Evolutionary conservation across 139 green algal genomes (phyloP), one percentile per base, ranked within the genome.

Genomic region (Chlorella sp.): DNA sequence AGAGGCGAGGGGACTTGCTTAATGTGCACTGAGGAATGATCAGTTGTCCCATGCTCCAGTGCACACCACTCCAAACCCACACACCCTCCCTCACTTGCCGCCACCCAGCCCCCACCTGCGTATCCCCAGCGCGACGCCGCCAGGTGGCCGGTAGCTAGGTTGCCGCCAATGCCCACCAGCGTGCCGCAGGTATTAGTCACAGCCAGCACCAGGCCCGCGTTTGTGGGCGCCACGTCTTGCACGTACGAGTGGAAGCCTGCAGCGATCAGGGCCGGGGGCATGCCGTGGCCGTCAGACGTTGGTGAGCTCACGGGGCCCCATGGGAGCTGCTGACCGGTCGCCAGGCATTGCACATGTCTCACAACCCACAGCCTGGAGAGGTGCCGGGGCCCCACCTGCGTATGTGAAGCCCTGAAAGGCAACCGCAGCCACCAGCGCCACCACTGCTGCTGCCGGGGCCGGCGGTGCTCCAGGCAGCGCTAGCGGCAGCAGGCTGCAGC

Each of bases 171-270:
- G 9, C 94, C 94, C 17, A 86, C 85, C 32, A 87, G 22, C 7
- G 92, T 95, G 77, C 84, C 86, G 58, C 85, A 92, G n/a, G 77
- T 94, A 87, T 96, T 96, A 51, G 93, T 96, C n/a, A 95, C 56
- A 58, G 90, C 91, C 34, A 94, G 88, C 70, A 96, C 46, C 48
- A 85, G 80, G 26, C 77, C 77, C 24, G 77, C 62, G 60, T 17
- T 34, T 4, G 2, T 19, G 68, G 86, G 75, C 8, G 89, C 86
- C 51, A 96, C 91, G 67, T 94, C 91, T 68, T 93, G 92, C 65
- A 95, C 80, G 64, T 96, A 94, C 3, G 91, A 78, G 76, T 96
- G 93, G 82, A 96, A 96, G 7, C 81, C 77, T 26, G 58, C 58
- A 58, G n/a, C 20, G 7, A 7, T 6, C 24, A 40, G 70, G 41